Evolutionary conservation across 1,284 basidiomycete species (phyloP).

Genomic region (Amylostereum areolatum): DNA sequence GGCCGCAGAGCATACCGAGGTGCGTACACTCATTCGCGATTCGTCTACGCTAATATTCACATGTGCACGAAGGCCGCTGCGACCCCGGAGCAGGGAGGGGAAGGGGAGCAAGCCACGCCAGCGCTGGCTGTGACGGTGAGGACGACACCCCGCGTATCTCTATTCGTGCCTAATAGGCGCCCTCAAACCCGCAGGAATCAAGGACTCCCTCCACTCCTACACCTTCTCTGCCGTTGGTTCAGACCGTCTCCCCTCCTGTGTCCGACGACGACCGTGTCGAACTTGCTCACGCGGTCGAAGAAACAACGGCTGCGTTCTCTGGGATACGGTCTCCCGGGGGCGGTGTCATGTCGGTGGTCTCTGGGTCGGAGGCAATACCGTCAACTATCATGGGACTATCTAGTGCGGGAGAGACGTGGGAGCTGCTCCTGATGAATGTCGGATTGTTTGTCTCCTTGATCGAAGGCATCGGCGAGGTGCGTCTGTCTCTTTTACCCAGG

Average conservation of each 20-base stretch:
- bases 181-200: too few relatives aligned
- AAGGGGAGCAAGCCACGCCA: too few relatives aligned
- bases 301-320: not conserved
- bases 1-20: too few relatives aligned
- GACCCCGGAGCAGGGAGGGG: too few relatives aligned
- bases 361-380: not conserved
- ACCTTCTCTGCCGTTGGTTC: not conserved
- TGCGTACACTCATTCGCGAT: too few relatives aligned
- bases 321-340: not conserved
- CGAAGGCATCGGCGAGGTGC: not conserved
- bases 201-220: not conserved
- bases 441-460: not conserved
- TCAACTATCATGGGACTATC: not conserved
- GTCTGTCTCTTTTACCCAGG: not conserved
- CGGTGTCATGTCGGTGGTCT: not conserved
- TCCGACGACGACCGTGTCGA: not conserved
- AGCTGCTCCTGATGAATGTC: too few relatives aligned
- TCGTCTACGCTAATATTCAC: too few relatives aligned
- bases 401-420: too few relatives aligned
- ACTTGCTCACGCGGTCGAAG: not conserved
- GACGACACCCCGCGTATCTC: too few relatives aligned
- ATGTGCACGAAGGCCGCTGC: too few relatives aligned
- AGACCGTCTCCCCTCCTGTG: not conserved
- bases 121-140: too few relatives aligned
- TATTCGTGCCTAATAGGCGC: too few relatives aligned